Conservation (phyloP, 805 yeast genomes). For the Candida silvatica region DNA sequence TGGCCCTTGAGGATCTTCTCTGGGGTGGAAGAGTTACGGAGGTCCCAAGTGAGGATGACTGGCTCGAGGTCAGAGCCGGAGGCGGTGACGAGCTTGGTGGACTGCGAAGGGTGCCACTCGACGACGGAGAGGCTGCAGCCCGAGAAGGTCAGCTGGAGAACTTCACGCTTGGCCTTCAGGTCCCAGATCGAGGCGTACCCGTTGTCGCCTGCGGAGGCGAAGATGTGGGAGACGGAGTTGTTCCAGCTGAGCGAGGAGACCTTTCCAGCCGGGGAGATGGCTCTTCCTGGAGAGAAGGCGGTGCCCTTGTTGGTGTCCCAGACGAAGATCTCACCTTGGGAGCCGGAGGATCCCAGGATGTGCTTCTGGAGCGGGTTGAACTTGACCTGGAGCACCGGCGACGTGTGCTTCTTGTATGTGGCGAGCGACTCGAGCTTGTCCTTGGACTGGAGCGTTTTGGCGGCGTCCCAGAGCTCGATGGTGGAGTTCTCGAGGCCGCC, state of each 20-base stretch:
- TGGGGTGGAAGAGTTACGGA: conserved; percentile 91
- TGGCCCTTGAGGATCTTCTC: conserved; percentile 71
- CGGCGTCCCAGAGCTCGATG: conserved; percentile 70
- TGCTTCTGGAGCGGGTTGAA: conserved; percentile 71
- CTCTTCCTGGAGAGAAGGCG: conserved; percentile 58
- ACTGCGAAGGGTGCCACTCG: conserved; percentile 90
- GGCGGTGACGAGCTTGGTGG: conserved; percentile 84
- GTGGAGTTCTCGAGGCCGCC: conserved; percentile 85
- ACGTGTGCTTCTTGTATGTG: conserved; percentile 50
- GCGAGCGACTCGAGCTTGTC: conserved; percentile 29
- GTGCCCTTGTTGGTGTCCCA: conserved; percentile 78
- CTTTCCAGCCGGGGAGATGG: conserved; percentile 75
- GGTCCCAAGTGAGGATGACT: conserved; percentile 82
- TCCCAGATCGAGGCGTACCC: conserved; percentile 95
- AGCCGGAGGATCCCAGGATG: conserved; percentile 78
- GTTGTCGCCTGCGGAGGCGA: conserved; percentile 81
- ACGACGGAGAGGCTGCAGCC: conserved; percentile 72
- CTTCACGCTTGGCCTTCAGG: conserved; percentile 78
- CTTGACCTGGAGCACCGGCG: conserved; percentile 61
- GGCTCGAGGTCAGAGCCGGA: conserved; percentile 77
- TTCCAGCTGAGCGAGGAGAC: conserved; percentile 86
- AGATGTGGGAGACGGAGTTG: conserved; percentile 68
- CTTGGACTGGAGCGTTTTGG: conserved; percentile 33
- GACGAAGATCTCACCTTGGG: conserved; percentile 78
- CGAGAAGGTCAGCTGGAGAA: conserved; percentile 70